Evolutionary conservation across 768 basidiomycete genomes (phyloP).

Genomic region (Zangia roseola): DNA sequence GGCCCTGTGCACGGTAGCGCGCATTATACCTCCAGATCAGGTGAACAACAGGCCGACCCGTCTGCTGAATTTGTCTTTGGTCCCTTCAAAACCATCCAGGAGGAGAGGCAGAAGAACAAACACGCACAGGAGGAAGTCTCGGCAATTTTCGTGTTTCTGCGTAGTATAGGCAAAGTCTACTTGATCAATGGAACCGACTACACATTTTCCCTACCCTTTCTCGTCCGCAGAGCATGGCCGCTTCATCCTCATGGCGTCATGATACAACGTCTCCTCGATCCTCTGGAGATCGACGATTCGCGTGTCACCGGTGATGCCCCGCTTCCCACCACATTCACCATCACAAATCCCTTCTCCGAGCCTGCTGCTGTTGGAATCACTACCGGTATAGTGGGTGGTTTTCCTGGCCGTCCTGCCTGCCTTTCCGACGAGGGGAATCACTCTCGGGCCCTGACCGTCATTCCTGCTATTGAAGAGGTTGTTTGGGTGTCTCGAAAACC

Average conservation of each 20-base stretch:
- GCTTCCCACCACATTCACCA: slow-evolving; percentile 78
- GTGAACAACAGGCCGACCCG: slow-evolving; percentile 16
- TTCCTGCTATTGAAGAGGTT: slow-evolving; percentile 64
- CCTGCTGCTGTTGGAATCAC: slow-evolving; percentile 70
- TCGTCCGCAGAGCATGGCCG: slow-evolving; percentile 78
- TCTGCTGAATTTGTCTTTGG: slow-evolving; percentile 36
- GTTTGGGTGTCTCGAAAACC: slow-evolving; percentile 55
- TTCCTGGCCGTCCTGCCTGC: slow-evolving; percentile 29
- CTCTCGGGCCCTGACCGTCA: slow-evolving; percentile 48
- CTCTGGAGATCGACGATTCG: slow-evolving; percentile 64
- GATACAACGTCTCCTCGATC: slow-evolving; percentile 72
- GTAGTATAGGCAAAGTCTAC: slow-evolving; percentile 71
- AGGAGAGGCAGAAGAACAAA: slow-evolving; percentile 41
- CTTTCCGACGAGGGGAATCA: slow-evolving; percentile 57
- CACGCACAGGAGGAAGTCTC: slow-evolving; percentile 40
- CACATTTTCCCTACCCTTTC: slow-evolving; percentile 78
- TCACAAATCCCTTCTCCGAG: slow-evolving; percentile 77
- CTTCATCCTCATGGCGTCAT: slow-evolving; percentile 75
- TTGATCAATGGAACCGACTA: slow-evolving; percentile 70
- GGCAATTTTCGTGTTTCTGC: slow-evolving; percentile 75
- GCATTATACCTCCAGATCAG: slow-evolving; percentile 26
- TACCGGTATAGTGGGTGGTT: slow-evolving; percentile 52
- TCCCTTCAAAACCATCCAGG: slow-evolving; percentile 40
- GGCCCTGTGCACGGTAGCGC: slow-evolving; percentile 26
- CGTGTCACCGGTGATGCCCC: slow-evolving; percentile 61